Evolutionary conservation across 345 rosid genomes (phyloP).

Genomic region (Eucalyptus cloeziana): DNA sequence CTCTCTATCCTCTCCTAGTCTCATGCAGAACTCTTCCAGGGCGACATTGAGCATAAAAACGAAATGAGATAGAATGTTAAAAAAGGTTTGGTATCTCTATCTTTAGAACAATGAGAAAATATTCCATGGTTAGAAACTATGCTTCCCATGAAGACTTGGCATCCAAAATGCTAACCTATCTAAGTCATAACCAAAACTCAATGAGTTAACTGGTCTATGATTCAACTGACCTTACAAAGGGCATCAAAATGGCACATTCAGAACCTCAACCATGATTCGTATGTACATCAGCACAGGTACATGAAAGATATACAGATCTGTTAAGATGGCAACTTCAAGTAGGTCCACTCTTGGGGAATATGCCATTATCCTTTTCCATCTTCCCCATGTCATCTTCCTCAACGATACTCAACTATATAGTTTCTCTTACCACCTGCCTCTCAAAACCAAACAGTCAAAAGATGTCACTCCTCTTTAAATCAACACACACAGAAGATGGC

Average conservation of each 20-base stretch:
- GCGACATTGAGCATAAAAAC: not conserved
- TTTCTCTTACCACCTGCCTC: not conserved
- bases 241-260: not conserved
- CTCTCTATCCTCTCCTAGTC: not conserved
- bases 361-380: not conserved
- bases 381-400: not conserved
- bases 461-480: not conserved
- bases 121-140: not conserved
- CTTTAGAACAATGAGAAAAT: not conserved
- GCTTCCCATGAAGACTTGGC: not conserved
- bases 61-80: not conserved
- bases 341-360: not conserved
- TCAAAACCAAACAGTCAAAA: conserved; percentile 2
- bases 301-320: not conserved
- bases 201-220: not conserved
- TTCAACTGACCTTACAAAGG: not conserved
- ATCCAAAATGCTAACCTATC: not conserved
- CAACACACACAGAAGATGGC: not conserved
- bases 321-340: not conserved
- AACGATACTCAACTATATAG: not conserved
- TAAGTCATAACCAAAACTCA: not conserved
- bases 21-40: not conserved
- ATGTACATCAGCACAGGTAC: not conserved
- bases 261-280: not conserved
- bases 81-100: not conserved